phyloP scores from a whole-genome alignment of 169 alveolate genomes.

The Eimeria maxima region DNA sequence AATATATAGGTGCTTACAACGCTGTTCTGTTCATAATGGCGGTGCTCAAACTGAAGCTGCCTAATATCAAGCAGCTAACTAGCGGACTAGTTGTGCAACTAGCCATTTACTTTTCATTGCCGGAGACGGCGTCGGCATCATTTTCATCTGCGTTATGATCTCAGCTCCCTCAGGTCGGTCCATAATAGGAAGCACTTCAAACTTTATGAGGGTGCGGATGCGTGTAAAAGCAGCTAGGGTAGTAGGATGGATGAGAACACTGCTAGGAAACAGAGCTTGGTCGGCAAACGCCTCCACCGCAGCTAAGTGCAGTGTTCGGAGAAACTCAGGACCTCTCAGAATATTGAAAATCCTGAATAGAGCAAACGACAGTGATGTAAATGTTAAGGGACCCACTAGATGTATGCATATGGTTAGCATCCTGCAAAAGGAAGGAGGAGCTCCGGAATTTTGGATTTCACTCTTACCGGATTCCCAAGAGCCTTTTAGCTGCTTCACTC shows the following conservation, averaged over 20 bases:
- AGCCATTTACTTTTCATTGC: conserved; percentile 24
- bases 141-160: conserved; percentile 55
- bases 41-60: background rate
- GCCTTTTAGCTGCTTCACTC: conserved; percentile 41
- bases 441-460: background rate
- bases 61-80: background rate
- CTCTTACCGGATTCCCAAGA: conserved; percentile 58
- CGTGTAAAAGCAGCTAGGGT: conserved; percentile 70
- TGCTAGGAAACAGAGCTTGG: conserved; percentile 58
- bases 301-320: conserved; percentile 52
- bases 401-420: background rate
- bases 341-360: conserved; percentile 44
- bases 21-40: background rate
- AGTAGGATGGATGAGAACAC: conserved; percentile 38
- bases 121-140: conserved; percentile 75
- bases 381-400: background rate
- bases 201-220: conserved; percentile 24
- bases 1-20: background rate
- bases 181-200: conserved; percentile 54
- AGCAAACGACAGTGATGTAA: background rate
- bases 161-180: conserved; percentile 44
- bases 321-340: conserved; percentile 55
- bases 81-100: background rate
- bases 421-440: background rate
- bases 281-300: conserved; percentile 69